These are phyloP conservation scores for Tolypocladium nubicola DNA, from an alignment of 2,329 filamentous ascomycete species.

Conservation along the genomic window DNA sequence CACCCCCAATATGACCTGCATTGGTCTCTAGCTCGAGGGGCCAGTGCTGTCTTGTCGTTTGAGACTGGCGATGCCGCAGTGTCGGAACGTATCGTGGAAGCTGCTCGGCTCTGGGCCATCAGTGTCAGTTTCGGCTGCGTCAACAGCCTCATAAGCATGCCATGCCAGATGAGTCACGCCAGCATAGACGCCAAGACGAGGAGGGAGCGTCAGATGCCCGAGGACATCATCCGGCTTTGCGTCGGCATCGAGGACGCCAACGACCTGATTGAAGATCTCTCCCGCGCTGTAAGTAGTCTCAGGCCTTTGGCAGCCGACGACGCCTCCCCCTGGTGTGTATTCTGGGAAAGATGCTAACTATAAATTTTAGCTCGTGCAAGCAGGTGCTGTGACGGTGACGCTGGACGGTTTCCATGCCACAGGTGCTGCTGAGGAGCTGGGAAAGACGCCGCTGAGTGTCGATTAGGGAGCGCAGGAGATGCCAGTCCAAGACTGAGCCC, in stretches of 20 bases:
- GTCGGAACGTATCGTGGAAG: conserved; percentile 90
- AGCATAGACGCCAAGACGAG: conserved; percentile 95
- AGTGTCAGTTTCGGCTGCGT: conserved; percentile 97
- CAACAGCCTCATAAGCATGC: conserved; percentile 98
- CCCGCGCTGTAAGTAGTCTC: conserved; percentile 63
- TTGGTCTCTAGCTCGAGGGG: conserved; percentile 88
- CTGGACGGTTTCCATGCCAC: conserved; percentile 69
- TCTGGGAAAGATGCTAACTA: neutral
- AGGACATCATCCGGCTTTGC: conserved; percentile 91
- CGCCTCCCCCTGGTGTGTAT: neutral
- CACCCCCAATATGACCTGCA: conserved; percentile 96
- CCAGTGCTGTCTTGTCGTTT: conserved; percentile 89
- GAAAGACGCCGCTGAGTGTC: conserved; percentile 16
- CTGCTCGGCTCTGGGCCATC: conserved; percentile 84
- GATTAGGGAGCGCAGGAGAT: conserved; percentile 2
- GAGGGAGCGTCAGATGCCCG: conserved; percentile 80
- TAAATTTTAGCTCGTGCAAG: conserved; percentile 67
- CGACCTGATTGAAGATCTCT: conserved; percentile 88
- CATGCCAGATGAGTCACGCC: conserved; percentile 98
- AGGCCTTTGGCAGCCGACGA: neutral
- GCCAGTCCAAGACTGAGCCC: neutral
- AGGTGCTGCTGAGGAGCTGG: conserved; percentile 20
- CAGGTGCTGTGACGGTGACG: conserved; percentile 81
- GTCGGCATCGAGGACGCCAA: conserved; percentile 91
- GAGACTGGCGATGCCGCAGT: conserved; percentile 81